Evolutionary conservation across 2,329 filamentous ascomycete genomes (phyloP), one percentile per base, ranked within the genome.

Genomic region (Apiospora aurea): DNA sequence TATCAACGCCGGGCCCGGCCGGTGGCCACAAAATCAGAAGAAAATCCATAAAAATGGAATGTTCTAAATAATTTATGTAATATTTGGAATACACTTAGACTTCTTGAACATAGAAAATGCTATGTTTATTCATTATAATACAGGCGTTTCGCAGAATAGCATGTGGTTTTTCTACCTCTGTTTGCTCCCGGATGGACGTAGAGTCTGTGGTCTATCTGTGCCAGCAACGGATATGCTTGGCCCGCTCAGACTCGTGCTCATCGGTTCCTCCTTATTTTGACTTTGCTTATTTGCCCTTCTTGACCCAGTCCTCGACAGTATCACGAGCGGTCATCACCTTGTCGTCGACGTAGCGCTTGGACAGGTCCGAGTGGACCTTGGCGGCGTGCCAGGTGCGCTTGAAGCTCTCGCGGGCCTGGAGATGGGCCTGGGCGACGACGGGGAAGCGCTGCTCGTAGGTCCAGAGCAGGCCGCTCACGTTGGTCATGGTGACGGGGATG

Each of bases 401-500:
- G 74, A 95, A 86, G 66, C 91, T 87, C 78, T 94, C 90, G 73
- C 92, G 91, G 70, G 93, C 86, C 79, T 88, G 85, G 74, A 96
- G 77, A 84, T 99, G 96, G 72, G 93, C 90, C 77, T 97, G 92
- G 24, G 94, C 93, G 71, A 99, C 82, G 24, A 88, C 92, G 5
- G 96, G 96, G 80, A 95, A 93, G 78, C 89, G 91, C 88, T 97
- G 90, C 90, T 99, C 96, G 82, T 96, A 99, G 81, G 90, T 91
- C 96, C 96, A 99, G 66, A 93, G 85, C 80, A 98, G 86, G 80
- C 96, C 92, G 61, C 92, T 91, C 41, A 97, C 90, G 83, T 99
- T 99, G 81, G 90, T 87, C 89, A 95, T 97, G 57, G 96, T 99
- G 75, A 96, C 87, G 64, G 96, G 96, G 68, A 99, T 85, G 51